Evolutionary conservation across 768 basidiomycete species (phyloP).

Genomic region (Psilocybe cubensis): DNA sequence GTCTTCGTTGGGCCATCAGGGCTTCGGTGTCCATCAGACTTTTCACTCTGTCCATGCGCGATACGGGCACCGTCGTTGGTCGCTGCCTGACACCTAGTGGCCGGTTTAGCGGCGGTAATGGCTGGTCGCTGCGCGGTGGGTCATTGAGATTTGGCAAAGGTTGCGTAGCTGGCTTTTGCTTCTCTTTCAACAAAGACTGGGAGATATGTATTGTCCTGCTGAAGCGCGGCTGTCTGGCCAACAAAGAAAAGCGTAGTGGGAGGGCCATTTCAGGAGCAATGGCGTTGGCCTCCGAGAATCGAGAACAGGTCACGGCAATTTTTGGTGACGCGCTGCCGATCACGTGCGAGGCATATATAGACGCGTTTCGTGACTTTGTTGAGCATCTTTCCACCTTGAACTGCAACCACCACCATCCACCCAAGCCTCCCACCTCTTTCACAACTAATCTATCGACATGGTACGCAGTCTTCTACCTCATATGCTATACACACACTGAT

Average conservation of each 20-base stretch:
- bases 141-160: slow-evolving; percentile 1
- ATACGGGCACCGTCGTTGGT: slow-evolving; percentile 62
- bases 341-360: slow-evolving; percentile 38
- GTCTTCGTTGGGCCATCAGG: slow-evolving; percentile 69
- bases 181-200: slow-evolving; percentile 15
- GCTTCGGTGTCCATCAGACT: slow-evolving; percentile 75
- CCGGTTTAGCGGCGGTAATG: slow-evolving; percentile 48
- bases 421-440: slow-evolving; percentile 7
- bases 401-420: slow-evolving; percentile 38
- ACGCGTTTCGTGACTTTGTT: slow-evolving; percentile 36
- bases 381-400: slow-evolving; percentile 37
- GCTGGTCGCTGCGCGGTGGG: slow-evolving; percentile 19
- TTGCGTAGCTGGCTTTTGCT: slow-evolving; percentile 1
- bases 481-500: not conserved
- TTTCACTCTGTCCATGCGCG: slow-evolving; percentile 63
- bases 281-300: not conserved
- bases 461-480: slow-evolving; percentile 6
- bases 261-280: not conserved
- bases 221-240: not conserved
- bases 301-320: not conserved
- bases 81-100: slow-evolving; percentile 79
- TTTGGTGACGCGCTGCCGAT: slow-evolving; percentile 10
- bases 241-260: not conserved
- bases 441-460: slow-evolving; percentile 15
- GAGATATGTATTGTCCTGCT: not conserved